Conservation (phyloP, 169 alveolate species). For the Eimeria praecox region DNA sequence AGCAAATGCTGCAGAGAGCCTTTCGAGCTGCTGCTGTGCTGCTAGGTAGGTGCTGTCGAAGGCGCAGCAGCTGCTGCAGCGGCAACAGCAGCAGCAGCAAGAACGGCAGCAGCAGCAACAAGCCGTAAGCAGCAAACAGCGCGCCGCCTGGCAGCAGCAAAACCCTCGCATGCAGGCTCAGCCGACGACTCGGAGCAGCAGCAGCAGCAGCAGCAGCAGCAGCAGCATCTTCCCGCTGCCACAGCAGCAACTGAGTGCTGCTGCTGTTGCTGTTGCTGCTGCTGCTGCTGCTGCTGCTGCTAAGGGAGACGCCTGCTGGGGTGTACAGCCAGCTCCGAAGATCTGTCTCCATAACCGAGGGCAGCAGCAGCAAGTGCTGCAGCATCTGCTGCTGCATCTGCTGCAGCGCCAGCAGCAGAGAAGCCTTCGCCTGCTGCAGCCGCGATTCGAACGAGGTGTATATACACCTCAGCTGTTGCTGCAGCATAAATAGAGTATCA, state of each 20-base stretch:
- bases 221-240: neutral
- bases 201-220: neutral
- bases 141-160: slow-evolving; percentile 36
- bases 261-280: no score
- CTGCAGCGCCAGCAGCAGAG: slow-evolving; percentile 11
- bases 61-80: neutral
- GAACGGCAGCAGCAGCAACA: slow-evolving; percentile 39
- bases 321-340: neutral
- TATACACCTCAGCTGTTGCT: neutral
- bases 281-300: slow-evolving; percentile 56
- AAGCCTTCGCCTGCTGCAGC: slow-evolving; percentile 20
- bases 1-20: neutral
- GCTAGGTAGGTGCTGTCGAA: no score
- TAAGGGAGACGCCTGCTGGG: neutral
- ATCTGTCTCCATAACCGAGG: neutral
- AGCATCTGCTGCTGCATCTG: no score
- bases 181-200: no score
- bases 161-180: neutral
- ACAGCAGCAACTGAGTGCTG: neutral
- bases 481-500: no score
- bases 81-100: slow-evolving; percentile 19
- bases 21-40: neutral
- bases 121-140: slow-evolving; percentile 22
- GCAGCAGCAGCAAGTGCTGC: slow-evolving; percentile 30
- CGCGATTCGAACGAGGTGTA: slow-evolving; percentile 18